A percentile compares a stretch with the other conserved stretches of the same genome.
Evolutionary conservation across 1,284 basidiomycete species (phyloP).

Genomic region (Marasmius oreades): DNA sequence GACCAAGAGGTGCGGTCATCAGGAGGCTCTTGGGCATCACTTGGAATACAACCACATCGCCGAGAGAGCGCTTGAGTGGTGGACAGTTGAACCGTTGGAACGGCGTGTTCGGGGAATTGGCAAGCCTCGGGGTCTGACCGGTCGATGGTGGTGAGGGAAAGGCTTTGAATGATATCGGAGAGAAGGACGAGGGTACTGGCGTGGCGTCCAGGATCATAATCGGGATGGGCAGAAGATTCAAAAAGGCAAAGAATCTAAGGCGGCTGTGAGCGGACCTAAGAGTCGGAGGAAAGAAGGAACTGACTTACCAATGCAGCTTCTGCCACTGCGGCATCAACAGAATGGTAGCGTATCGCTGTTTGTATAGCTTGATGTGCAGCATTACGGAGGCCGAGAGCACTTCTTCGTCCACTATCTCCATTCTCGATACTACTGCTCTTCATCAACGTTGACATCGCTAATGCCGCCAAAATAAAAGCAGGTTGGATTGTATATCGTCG

Average conservation of each 20-base stretch:
- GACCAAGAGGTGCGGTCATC: constrained; percentile 43
- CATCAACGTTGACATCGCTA: constrained; percentile 71
- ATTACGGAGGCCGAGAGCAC: constrained; percentile 51
- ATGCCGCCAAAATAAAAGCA: constrained; percentile 59
- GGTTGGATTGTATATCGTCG: constrained; percentile 59
- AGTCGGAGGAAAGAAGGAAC: neutral
- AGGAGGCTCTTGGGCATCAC: constrained; percentile 33
- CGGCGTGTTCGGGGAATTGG: constrained; percentile 19
- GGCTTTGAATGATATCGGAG: constrained; percentile 56
- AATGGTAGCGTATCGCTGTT: constrained; percentile 44
- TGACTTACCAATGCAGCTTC: constrained; percentile 69
- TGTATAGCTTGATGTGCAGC: constrained; percentile 53
- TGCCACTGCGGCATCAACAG: constrained; percentile 60
- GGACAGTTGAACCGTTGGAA: constrained; percentile 29
- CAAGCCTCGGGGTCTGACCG: constrained; percentile 42
- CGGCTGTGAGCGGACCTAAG: constrained; percentile 1
- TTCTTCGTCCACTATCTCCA: constrained; percentile 44
- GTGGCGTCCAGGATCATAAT: constrained; percentile 53
- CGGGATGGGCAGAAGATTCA: constrained; percentile 69
- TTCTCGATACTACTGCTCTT: constrained; percentile 66
- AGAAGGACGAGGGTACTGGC: constrained; percentile 50
- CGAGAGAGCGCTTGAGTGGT: constrained; percentile 24
- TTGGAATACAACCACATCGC: constrained; percentile 50
- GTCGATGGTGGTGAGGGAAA: constrained; percentile 57
- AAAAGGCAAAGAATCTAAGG: constrained; percentile 67